Base-by-base conservation (phyloP, 371 early-diverging fungal genomes). In the Apophysomyces variabilis region DNA sequence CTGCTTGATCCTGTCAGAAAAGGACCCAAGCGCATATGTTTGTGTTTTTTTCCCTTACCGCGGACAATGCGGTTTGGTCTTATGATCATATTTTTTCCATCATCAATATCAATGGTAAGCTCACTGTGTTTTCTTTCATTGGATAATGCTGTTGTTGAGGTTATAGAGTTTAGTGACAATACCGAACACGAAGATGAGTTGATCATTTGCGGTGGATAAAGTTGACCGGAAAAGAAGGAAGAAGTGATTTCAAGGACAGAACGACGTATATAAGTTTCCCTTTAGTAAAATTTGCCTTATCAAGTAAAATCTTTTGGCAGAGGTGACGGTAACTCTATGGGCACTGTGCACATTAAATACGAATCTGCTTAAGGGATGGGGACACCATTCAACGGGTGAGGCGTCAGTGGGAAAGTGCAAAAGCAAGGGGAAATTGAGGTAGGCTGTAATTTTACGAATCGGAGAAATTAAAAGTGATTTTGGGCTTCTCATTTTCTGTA, bases 61-160 rank as follows among this genome's bases (percentile, higher is more conserved):
- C 78, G 66, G 14, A 81, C 68, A 14, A 74, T 68, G 38, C 78
- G 62, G 61, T 81, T 81, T 7, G 81, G 80, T 58, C 80, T 60
- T 32, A 79, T 67, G 63, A 80, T 77, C 57, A 77, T 70, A 62
- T 80, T 77, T 18, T 66, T 69, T 9, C 72, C 77, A 12, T 75
- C 77, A 64, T 80, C 81, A 65, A 80, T 77, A 36, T 76, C 75
- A 21, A 79, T 71, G 54, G 54, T 50, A n/a, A 50, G 21, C 21
- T 50, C 54, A 21, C 18, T n/a, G 5, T n/a, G 21, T 21, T 50
- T 50, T 50, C 9, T 50, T 21, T 50, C 54, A 21, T 21, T 7
- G 21, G 21, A 11, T 7, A 26, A 21, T 26, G 21, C 9, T 21
- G 21, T 21, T 11, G 9, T 18, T 7, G 54, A 50, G 5, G 11